Conservation (phyloP, 2,329 filamentous ascomycete species). For the Whalleya microplaca region DNA sequence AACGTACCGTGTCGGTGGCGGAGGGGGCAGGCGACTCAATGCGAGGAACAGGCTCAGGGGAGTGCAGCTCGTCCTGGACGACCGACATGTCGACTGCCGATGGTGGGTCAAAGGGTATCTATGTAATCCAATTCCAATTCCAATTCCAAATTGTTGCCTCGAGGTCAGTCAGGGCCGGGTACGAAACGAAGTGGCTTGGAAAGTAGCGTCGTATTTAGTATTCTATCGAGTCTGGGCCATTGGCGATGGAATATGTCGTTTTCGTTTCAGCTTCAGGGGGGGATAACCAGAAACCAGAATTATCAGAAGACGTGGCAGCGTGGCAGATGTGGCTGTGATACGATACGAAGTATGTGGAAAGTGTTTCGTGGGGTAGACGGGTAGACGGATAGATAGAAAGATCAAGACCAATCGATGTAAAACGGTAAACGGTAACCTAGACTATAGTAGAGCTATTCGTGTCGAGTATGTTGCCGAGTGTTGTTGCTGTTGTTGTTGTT, state of each 20-base stretch:
- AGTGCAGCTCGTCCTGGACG: constrained; percentile 33
- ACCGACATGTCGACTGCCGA: constrained; percentile 35
- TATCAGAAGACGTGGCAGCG: constrained; percentile 12
- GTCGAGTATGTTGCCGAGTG: no score
- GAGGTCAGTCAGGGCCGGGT: constrained; percentile 3
- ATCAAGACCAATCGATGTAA: no score
- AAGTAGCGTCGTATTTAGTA: constrained; percentile 13
- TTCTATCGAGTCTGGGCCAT: background rate
- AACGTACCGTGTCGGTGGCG: constrained; percentile 46
- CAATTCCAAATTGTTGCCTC: no score
- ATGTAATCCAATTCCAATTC: background rate
- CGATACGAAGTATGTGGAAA: constrained; percentile 17
- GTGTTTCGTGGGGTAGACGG: background rate
- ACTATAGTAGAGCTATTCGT: no score
- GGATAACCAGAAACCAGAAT: constrained; percentile 8
- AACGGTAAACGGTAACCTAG: no score
- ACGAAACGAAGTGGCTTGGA: constrained; percentile 2
- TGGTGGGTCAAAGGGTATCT: constrained; percentile 4
- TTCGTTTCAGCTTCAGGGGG: constrained; percentile 3
- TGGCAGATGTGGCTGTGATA: no score
- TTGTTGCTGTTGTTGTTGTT: no score
- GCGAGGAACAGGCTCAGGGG: constrained; percentile 26
- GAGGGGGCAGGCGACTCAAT: constrained; percentile 38
- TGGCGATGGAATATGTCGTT: background rate
- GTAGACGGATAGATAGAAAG: background rate